Conservation (phyloP, 106 monocot genomes). For the Hemerocallis citrina region DNA sequence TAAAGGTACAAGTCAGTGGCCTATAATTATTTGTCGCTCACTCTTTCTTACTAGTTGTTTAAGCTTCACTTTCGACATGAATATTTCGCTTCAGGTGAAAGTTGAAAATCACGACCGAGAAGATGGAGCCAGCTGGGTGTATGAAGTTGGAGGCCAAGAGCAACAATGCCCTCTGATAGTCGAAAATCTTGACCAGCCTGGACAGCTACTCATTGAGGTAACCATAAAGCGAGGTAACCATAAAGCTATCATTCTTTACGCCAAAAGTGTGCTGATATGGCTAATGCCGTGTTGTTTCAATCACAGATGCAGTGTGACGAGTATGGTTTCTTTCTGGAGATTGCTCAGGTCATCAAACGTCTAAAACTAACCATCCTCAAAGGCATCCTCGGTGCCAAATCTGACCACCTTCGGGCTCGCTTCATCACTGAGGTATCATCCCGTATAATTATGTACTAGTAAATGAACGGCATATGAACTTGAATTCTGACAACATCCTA, state of each 20-base stretch:
- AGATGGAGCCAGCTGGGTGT: conserved; percentile 17
- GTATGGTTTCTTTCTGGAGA: conserved; percentile 56
- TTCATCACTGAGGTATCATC: conserved; percentile 61
- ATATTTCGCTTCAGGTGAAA: conserved; percentile 21
- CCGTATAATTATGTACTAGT: background rate
- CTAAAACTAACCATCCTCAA: conserved; percentile 45
- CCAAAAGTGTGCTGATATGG: too few relatives aligned
- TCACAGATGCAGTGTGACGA: conserved; percentile 72
- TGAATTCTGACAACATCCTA: background rate
- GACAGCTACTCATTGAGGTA: conserved; percentile 85
- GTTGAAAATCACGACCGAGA: background rate
- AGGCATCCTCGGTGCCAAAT: conserved; percentile 44
- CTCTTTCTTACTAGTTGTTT: too few relatives aligned
- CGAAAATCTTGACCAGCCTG: conserved; percentile 59
- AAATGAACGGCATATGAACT: background rate
- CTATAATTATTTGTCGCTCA: background rate
- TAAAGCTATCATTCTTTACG: too few relatives aligned
- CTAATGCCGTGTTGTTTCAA: too few relatives aligned
- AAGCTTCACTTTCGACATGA: too few relatives aligned
- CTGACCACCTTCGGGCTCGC: conserved; percentile 59
- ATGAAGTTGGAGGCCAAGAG: conserved; percentile 18
- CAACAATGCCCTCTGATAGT: conserved; percentile 43
- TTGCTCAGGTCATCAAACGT: conserved; percentile 50
- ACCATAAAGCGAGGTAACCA: too few relatives aligned
- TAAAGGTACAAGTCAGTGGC: conserved; percentile 19